Evolutionary conservation across 2,329 filamentous ascomycete genomes (phyloP).

Genomic region (Aureobasidium vineae): DNA sequence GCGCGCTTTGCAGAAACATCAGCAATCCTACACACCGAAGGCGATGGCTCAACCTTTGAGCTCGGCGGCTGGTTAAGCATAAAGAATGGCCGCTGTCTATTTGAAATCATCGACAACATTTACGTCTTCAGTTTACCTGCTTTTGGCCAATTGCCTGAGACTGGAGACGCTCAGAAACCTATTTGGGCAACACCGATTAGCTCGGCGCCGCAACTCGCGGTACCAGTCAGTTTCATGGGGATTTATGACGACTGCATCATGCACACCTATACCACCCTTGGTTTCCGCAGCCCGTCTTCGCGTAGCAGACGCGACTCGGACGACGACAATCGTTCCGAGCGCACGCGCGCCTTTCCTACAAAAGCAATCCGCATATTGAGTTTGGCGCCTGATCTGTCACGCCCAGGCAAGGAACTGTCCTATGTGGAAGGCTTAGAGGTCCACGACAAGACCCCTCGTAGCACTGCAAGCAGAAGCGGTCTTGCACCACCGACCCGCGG

Average conservation of each 20-base stretch:
- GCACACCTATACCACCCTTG: slow-evolving; percentile 42
- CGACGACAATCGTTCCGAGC: slow-evolving; percentile 5
- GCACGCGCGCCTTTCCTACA: slow-evolving; percentile 41
- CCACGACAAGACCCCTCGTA: not conserved
- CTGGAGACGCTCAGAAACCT: slow-evolving; percentile 27
- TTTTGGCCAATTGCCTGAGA: slow-evolving; percentile 30
- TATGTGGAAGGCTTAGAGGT: not conserved
- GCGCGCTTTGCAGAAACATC: slow-evolving; percentile 34
- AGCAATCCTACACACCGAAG: slow-evolving; percentile 45
- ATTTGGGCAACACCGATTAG: slow-evolving; percentile 39
- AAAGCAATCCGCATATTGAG: slow-evolving; percentile 45
- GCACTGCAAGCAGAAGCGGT: not conserved
- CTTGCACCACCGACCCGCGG: not conserved
- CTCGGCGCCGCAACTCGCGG: slow-evolving; percentile 41
- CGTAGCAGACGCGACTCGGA: not conserved
- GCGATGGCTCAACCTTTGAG: slow-evolving; percentile 44
- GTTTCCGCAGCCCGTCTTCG: not conserved
- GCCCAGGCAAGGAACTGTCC: slow-evolving; percentile 9
- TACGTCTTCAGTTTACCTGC: slow-evolving; percentile 46
- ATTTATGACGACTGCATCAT: slow-evolving; percentile 51
- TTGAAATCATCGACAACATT: slow-evolving; percentile 46
- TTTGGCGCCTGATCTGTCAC: slow-evolving; percentile 36
- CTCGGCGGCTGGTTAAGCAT: slow-evolving; percentile 50
- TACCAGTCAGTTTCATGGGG: slow-evolving; percentile 50
- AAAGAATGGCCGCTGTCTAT: slow-evolving; percentile 44